These are phyloP conservation scores for Barnettozyma sucrosica DNA, from an alignment of 805 yeast species.

Conservation along the genomic window DNA sequence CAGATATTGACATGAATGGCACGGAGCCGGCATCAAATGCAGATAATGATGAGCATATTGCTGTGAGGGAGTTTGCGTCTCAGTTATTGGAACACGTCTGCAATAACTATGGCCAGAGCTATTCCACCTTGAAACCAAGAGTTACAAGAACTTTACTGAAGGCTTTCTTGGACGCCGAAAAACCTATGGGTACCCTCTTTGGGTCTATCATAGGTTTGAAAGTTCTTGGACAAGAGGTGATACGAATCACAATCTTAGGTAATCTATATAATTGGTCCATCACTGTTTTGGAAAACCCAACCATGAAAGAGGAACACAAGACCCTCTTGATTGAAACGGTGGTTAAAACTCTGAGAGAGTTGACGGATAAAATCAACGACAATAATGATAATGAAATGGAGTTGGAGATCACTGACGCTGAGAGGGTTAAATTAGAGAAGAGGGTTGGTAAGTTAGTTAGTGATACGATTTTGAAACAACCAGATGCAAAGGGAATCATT, in stretches of 20 bases:
- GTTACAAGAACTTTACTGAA: slow-evolving; percentile 88
- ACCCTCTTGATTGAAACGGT: slow-evolving; percentile 43
- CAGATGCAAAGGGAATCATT: slow-evolving; percentile 44
- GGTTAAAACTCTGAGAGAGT: slow-evolving; percentile 47
- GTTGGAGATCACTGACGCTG: slow-evolving; percentile 31
- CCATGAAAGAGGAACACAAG: slow-evolving; percentile 38
- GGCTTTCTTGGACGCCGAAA: slow-evolving; percentile 80
- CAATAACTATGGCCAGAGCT: slow-evolving; percentile 72
- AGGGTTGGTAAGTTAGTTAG: slow-evolving; percentile 61
- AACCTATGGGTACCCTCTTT: slow-evolving; percentile 84
- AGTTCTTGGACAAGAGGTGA: slow-evolving; percentile 82
- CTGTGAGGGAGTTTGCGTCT: slow-evolving; percentile 85
- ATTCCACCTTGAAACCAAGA: slow-evolving; percentile 85
- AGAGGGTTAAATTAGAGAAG: slow-evolving; percentile 39
- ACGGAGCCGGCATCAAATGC: neutral
- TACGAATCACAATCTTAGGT: slow-evolving; percentile 77
- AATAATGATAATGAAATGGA: slow-evolving; percentile 31
- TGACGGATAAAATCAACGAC: slow-evolving; percentile 32
- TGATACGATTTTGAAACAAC: slow-evolving; percentile 39
- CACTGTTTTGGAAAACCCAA: slow-evolving; percentile 39
- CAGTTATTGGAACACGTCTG: slow-evolving; percentile 75
- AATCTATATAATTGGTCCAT: slow-evolving; percentile 78
- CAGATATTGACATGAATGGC: neutral
- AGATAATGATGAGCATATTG: slow-evolving; percentile 32
- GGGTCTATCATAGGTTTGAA: slow-evolving; percentile 86